Conservation (phyloP, 2,329 filamentous ascomycete species). For the Phyllosticta citriasiana region DNA sequence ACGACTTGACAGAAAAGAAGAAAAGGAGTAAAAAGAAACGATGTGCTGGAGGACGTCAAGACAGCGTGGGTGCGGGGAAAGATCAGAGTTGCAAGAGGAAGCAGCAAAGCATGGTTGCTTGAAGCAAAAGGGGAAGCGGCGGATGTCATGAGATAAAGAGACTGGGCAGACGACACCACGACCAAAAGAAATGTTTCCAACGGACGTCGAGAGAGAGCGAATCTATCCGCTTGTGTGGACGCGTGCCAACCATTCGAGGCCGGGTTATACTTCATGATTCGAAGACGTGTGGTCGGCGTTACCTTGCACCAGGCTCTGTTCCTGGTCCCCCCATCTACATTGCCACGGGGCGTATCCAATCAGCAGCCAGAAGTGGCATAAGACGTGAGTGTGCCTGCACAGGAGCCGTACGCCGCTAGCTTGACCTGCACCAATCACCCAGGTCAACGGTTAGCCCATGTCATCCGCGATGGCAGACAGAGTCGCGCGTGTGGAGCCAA, state of each 20-base stretch:
- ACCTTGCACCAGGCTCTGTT: neutral
- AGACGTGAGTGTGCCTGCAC: neutral
- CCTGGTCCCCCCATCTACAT: neutral
- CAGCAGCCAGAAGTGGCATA: neutral
- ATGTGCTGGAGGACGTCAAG: neutral
- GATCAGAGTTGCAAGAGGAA: constrained; percentile 2
- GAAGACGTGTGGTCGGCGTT: neutral
- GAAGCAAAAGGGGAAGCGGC: neutral
- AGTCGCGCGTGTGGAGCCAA: neutral
- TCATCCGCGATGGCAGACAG: neutral
- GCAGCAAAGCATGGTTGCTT: neutral
- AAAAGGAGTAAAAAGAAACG: neutral
- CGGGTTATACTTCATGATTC: neutral
- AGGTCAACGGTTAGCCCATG: neutral
- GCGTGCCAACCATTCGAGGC: neutral
- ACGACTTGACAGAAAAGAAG: neutral
- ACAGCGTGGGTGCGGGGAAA: neutral
- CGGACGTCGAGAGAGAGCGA: neutral
- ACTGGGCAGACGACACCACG: neutral
- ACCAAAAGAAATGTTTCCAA: neutral
- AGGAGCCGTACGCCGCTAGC: neutral
- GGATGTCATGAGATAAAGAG: neutral
- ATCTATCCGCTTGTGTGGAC: neutral
- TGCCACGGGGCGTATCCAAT: neutral
- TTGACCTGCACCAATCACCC: neutral